Evolutionary conservation across 1,284 basidiomycete species (phyloP).

Genomic region (Dichomitus squalens): DNA sequence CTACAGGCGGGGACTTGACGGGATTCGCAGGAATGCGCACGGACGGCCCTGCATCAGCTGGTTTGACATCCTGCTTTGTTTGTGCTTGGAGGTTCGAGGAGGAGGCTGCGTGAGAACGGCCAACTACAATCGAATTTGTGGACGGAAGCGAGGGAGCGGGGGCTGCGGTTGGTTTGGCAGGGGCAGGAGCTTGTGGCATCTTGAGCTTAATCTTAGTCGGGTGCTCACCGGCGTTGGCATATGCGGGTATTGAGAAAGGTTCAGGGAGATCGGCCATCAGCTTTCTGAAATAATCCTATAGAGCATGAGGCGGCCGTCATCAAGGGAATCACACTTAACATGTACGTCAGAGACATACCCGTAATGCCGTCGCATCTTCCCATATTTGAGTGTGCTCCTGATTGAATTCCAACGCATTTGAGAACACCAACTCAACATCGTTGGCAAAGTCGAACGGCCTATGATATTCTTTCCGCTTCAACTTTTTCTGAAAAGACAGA

Average conservation of each 20-base stretch:
- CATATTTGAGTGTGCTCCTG: constrained; percentile 76
- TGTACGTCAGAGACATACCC: constrained; percentile 44
- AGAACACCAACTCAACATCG: constrained; percentile 89
- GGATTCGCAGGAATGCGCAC: constrained; percentile 3
- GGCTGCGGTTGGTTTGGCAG: constrained; percentile 18
- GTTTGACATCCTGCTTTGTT: constrained; percentile 9
- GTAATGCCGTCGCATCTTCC: constrained; percentile 68
- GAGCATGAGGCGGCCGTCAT: neutral
- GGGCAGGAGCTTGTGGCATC: constrained; percentile 43
- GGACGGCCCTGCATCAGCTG: neutral
- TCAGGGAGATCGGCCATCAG: constrained; percentile 76
- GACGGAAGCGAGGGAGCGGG: constrained; percentile 24
- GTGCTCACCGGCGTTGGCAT: constrained; percentile 44
- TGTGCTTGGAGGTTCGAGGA: constrained; percentile 7
- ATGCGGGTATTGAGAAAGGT: constrained; percentile 62
- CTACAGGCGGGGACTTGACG: constrained; percentile 17
- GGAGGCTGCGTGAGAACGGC: constrained; percentile 16
- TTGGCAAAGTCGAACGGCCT: constrained; percentile 73
- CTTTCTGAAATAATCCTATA: constrained; percentile 67
- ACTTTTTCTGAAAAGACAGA: constrained; percentile 54
- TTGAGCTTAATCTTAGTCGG: constrained; percentile 70
- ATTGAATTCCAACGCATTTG: constrained; percentile 87
- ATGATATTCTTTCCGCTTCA: constrained; percentile 76
- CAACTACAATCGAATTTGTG: constrained; percentile 14
- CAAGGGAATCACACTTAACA: neutral